phyloP scores from a whole-genome alignment of 768 basidiomycete species.

The Coprinellus micaceus region DNA sequence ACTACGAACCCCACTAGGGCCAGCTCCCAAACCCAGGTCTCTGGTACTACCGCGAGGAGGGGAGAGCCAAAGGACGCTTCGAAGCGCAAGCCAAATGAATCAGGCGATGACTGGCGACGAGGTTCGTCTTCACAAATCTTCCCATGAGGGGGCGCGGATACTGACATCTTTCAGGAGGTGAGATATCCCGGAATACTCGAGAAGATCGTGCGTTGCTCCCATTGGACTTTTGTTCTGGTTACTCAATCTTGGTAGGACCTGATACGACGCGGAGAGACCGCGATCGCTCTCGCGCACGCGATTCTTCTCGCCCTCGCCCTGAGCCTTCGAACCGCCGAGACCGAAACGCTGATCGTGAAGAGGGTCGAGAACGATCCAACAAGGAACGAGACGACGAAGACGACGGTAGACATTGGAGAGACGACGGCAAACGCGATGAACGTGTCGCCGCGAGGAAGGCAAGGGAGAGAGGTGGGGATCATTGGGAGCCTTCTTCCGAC shows the following conservation, averaged over 20 bases:
- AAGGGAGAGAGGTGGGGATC: conserved; percentile 43
- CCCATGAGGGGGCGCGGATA: not conserved
- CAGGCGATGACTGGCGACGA: conserved; percentile 82
- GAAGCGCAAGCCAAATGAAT: conserved; percentile 71
- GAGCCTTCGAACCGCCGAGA: conserved; percentile 47
- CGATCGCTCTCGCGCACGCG: conserved; percentile 62
- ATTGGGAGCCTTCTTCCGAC: conserved; percentile 45
- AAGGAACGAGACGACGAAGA: conserved; percentile 42
- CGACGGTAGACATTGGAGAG: conserved; percentile 74
- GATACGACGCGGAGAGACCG: conserved; percentile 58
- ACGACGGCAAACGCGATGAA: conserved; percentile 80
- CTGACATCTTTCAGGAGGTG: conserved; percentile 29
- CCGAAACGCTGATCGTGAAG: conserved; percentile 36
- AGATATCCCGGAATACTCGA: conserved; percentile 50
- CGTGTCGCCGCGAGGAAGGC: conserved; percentile 61
- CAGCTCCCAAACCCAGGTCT: conserved; percentile 30
- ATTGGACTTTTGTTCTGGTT: not conserved
- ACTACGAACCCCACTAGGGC: conserved; percentile 43
- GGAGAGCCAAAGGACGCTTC: conserved; percentile 55
- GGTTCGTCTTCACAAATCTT: conserved; percentile 42
- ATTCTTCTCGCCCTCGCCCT: conserved; percentile 57
- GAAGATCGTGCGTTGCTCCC: conserved; percentile 55
- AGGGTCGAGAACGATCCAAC: conserved; percentile 26
- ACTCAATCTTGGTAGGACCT: conserved; percentile 33
- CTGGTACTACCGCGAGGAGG: conserved; percentile 44